Base-by-base conservation (phyloP, 129 eudicot species). In the Mikania micrantha region DNA sequence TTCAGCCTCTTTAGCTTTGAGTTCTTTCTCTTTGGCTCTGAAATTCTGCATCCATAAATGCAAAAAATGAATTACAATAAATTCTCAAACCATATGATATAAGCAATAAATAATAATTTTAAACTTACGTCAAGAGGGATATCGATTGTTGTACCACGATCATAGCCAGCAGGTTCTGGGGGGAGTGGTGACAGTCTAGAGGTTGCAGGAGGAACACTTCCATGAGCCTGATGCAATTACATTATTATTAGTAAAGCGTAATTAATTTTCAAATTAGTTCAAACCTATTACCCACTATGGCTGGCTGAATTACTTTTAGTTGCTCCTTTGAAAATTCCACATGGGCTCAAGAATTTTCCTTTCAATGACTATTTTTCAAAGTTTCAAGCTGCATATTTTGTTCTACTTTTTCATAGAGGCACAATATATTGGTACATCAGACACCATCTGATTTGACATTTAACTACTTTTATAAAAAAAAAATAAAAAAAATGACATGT, bases 1-100 rank as follows among this genome's bases (percentile, higher is more conserved):
- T 72, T 93, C 96, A 74, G 89, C 91, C 80, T 86, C 98, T 79
- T 79, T 92, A 39, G 96, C 96, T 77, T 85, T 85, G 34, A 92
- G 91, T 67, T 88, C 95, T 74, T 84, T 84, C 85, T 92, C 95
- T 74, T 70, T 88, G 74, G 66, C 81, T 67, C 77, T 86, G 68
- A 80, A 72, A 81, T 93, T 96, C 98, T 93, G 41, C 2, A 71
- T 36, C 62, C 59, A 80, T 10, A 42, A 48, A 52, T 34, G 34
- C 9, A 10, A 15, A 57, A 11, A 12, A 57, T 8, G 52, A 13
- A 52, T 7, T 10, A 29, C 11, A 72, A 28, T 45, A 32, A 5
- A 22, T 31, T n/a, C n/a, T n/a, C 3, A 7, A 15, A 27, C 32
- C 35, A 47, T 50, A 56, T 15, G 24, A 32, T 56, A 34, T 34